Conservation (phyloP, 345 rosid species). For the Eucalyptus curtisii region DNA sequence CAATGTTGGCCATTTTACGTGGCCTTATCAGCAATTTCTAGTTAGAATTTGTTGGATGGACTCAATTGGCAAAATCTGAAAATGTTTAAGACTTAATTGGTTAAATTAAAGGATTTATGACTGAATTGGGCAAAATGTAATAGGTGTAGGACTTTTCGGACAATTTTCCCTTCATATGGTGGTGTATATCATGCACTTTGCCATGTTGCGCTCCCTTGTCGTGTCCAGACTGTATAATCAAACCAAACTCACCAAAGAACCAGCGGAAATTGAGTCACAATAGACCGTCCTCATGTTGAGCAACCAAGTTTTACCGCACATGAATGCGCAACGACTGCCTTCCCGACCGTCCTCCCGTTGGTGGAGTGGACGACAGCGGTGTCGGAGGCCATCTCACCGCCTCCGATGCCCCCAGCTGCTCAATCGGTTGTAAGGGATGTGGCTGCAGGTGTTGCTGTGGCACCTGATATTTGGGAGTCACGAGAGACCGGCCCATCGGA, state of each 20-base stretch:
- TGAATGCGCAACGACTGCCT: neutral
- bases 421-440: neutral
- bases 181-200: neutral
- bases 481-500: neutral
- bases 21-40: accelerated
- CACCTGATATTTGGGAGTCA: neutral
- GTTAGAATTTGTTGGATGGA: accelerated
- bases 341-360: neutral
- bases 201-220: neutral
- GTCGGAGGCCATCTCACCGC: neutral
- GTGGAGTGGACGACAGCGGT: neutral
- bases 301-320: neutral
- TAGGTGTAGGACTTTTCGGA: accelerated
- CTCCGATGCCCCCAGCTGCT: no score
- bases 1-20: accelerated
- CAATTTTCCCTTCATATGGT: no score
- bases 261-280: neutral
- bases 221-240: neutral
- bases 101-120: accelerated
- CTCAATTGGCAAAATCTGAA: accelerated
- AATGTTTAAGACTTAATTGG: no score
- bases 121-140: accelerated
- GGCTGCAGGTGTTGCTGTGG: neutral
- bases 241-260: accelerated
- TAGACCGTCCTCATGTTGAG: neutral